These are phyloP conservation scores for Rhodotorula mucilaginosa DNA, from an alignment of 1,284 basidiomycete species.

Conservation along the genomic window DNA sequence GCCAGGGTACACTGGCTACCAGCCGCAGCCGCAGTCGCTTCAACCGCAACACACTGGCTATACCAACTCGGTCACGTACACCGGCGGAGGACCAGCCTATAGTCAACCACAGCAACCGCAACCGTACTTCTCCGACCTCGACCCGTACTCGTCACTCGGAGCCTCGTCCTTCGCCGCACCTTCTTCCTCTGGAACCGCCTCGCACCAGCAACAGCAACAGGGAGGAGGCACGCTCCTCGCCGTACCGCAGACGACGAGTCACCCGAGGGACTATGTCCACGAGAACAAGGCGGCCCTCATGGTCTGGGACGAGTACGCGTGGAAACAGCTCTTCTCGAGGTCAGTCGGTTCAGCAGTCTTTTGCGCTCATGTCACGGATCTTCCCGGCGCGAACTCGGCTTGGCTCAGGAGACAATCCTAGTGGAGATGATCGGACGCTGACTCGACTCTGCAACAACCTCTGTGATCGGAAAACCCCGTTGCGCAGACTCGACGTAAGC, in stretches of 20 bases:
- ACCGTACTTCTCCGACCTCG: conserved; percentile 24
- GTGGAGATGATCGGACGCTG: background rate
- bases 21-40: background rate
- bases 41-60: conserved; percentile 19
- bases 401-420: background rate
- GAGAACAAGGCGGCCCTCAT: conserved; percentile 22
- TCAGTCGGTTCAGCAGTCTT: background rate
- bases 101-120: background rate
- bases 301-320: conserved; percentile 35
- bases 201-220: background rate
- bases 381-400: background rate
- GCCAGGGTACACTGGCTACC: background rate
- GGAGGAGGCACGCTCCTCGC: conserved; percentile 12
- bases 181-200: background rate
- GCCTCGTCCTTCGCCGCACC: background rate
- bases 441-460: too few species aligned
- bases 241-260: conserved; percentile 28
- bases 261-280: conserved; percentile 33
- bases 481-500: conserved; percentile 32
- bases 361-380: too few species aligned
- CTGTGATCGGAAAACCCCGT: too few species aligned
- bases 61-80: background rate
- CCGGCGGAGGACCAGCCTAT: background rate
- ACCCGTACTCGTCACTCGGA: conserved; percentile 28
- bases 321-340: conserved; percentile 31